phyloP scores from a whole-genome alignment of 2,329 filamentous ascomycete genomes.

The Xylaria sp. region DNA sequence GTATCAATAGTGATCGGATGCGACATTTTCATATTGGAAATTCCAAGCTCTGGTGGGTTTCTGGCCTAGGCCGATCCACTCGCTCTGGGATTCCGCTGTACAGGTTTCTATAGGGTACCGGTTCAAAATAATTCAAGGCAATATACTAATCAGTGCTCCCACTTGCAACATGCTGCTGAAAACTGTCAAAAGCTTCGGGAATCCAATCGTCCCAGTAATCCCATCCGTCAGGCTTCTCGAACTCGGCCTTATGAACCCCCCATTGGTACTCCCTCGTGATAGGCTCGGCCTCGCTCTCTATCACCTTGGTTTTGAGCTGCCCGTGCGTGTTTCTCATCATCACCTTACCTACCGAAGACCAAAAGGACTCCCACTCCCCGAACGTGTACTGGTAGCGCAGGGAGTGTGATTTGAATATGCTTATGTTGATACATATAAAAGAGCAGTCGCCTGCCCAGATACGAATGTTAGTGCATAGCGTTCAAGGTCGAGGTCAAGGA shows the following conservation, averaged over 20 bases:
- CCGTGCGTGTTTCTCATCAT: not conserved
- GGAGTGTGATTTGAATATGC: constrained; percentile 6
- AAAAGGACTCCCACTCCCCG: not conserved
- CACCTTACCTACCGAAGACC: not conserved
- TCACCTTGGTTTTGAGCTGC: constrained; percentile 15
- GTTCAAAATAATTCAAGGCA: no score
- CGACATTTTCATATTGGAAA: not conserved
- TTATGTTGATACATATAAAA: not conserved
- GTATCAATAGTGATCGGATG: constrained; percentile 10
- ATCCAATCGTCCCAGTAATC: constrained; percentile 20
- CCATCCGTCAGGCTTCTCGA: constrained; percentile 20
- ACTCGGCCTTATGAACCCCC: not conserved
- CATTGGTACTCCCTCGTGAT: not conserved
- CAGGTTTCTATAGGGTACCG: not conserved
- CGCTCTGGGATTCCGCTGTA: not conserved
- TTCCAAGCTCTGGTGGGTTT: not conserved
- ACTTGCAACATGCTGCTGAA: not conserved
- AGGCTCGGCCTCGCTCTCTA: not conserved
- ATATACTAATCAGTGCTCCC: no score
- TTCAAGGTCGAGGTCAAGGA: not conserved
- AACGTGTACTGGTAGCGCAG: constrained; percentile 18
- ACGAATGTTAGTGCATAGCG: not conserved
- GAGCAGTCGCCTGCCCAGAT: not conserved
- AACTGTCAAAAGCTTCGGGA: not conserved
- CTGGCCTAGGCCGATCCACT: not conserved